phyloP scores from a whole-genome alignment of 225 moss, liverwort and hornwort species.

The Lunularia cruciata region DNA sequence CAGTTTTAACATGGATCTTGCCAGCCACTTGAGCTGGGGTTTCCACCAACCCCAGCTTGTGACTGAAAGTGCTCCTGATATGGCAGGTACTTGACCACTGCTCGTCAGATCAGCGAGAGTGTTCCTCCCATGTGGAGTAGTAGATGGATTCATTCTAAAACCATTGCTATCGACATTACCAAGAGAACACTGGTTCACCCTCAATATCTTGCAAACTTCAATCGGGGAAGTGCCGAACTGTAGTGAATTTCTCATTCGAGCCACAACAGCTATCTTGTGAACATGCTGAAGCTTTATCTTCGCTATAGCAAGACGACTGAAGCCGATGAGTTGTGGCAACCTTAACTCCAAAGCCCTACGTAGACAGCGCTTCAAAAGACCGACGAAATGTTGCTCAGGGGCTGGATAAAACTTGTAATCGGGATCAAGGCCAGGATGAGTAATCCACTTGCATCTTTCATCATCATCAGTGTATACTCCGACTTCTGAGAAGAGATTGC shows the following conservation, averaged over 20 bases:
- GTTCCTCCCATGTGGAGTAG: constrained; percentile 54
- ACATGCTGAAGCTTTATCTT: constrained; percentile 78
- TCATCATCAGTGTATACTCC: constrained; percentile 61
- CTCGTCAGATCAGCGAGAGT: constrained; percentile 28
- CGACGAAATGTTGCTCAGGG: constrained; percentile 67
- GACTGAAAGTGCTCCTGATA: constrained; percentile 41
- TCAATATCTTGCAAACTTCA: constrained; percentile 71
- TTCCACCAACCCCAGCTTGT: constrained; percentile 69
- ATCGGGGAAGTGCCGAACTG: constrained; percentile 74
- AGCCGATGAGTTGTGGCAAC: constrained; percentile 81
- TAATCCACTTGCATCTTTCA: constrained; percentile 47
- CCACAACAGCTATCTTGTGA: constrained; percentile 53
- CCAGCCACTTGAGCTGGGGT: constrained; percentile 53
- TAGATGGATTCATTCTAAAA: constrained; percentile 32
- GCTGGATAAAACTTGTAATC: constrained; percentile 40
- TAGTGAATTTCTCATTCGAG: constrained; percentile 56
- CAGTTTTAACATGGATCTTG: constrained; percentile 66
- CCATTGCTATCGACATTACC: constrained; percentile 58
- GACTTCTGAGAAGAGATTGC: constrained; percentile 81
- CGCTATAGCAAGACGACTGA: constrained; percentile 85
- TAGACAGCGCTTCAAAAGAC: constrained; percentile 72
- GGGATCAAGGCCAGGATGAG: constrained; percentile 40
- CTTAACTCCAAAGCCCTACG: constrained; percentile 77
- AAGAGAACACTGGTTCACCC: constrained; percentile 64
- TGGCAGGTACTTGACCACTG: constrained; percentile 37